phyloP scores from a whole-genome alignment of 2,329 filamentous ascomycete genomes.

The Podosphaera fusca region DNA sequence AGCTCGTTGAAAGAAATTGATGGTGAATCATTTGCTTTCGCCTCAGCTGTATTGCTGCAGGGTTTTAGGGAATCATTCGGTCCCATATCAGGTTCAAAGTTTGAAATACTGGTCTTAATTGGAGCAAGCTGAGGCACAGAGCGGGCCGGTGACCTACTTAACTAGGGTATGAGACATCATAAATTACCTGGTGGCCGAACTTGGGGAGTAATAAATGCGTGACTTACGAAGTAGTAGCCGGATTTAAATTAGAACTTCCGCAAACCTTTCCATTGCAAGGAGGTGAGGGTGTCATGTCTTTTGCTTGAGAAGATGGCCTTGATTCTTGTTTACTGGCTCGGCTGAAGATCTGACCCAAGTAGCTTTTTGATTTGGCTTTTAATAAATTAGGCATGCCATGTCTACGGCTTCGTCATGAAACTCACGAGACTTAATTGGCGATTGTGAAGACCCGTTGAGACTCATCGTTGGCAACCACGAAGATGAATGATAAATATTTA shows the following conservation, averaged over 20 bases:
- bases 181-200: neutral
- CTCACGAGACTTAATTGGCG: neutral
- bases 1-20: neutral
- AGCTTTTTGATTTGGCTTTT: neutral
- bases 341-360: neutral
- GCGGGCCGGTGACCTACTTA: neutral
- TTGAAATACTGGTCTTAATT: neutral
- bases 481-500: neutral
- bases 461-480: neutral
- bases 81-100: neutral
- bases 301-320: neutral
- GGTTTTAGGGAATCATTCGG: neutral
- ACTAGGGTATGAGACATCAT: neutral
- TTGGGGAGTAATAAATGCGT: neutral
- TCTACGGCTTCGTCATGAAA: neutral
- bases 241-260: neutral
- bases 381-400: neutral
- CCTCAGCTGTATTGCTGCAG: neutral
- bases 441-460: neutral
- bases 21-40: neutral
- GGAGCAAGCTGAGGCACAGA: neutral
- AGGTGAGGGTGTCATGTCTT: neutral
- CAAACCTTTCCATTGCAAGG: neutral
- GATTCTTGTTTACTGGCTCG: neutral
- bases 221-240: neutral